Base-by-base conservation (phyloP, 1,284 basidiomycete species). In the Ceratobasidium sp. region DNA sequence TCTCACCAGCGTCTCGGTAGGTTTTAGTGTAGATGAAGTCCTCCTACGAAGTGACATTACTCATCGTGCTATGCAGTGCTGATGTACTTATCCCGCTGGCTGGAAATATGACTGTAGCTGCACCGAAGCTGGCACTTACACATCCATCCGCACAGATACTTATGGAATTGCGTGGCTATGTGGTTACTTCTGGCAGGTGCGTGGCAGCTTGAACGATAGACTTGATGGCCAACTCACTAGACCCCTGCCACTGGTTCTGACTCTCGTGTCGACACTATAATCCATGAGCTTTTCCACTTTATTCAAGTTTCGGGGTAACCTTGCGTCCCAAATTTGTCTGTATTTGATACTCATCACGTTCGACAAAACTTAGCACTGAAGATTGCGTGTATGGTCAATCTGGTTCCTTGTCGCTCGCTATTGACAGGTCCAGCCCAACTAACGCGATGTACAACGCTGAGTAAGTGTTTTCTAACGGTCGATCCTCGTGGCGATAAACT, bases 381-480 rank as follows among this genome's bases (percentile, higher is more conserved):
- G 69, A 68, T 34, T 68, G 58, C 25, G 45, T 43, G 2, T 68
- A 70, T 31, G 69, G 64, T 35, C 55, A 68, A 27, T 32, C 52
- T 6, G 7, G 20, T 32, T 68, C 40, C 69, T 17, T 69, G 47
- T 35, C 69, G 4, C 62, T 64, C 27, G 60, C 69, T n/a, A n/a
- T n/a, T n/a, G n/a, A n/a, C 20, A 55, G 32, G 32, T 43, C 43
- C 8, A 67, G 68, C 53, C 60, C 58, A 25, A 45, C 42, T 31
- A 45, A 65, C 17, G 62, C 69, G 12, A 47, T 62, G 3, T 53
- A 45, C 31, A 65, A 70, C n/a, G 69, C 72, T 22, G 71, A 67
- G 62, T 65, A 52, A 60, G 57, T n/a, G n/a, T n/a, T 32, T n/a
- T 45, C 10, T 13, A 25, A 40, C 43, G n/a, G n/a, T n/a, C n/a